Evolutionary conservation across 2,329 filamentous ascomycete species (phyloP).

Genomic region (Raffaelea albimanens): DNA sequence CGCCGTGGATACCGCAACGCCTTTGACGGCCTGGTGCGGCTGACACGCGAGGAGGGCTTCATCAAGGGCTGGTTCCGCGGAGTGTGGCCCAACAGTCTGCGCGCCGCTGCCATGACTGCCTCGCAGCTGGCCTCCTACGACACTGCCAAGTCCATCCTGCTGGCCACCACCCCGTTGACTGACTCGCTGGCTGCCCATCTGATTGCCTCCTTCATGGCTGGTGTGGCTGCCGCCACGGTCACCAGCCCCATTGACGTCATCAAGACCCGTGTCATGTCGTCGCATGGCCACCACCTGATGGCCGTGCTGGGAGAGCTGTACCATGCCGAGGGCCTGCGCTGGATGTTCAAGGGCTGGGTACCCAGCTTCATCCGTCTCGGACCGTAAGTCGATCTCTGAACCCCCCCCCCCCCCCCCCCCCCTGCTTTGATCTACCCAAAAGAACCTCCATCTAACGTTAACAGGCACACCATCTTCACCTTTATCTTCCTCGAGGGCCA

Average conservation of each 20-base stretch:
- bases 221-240: slow-evolving; percentile 74
- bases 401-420: neutral
- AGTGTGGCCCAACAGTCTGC: slow-evolving; percentile 71
- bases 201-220: slow-evolving; percentile 65
- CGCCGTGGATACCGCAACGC: slow-evolving; percentile 86
- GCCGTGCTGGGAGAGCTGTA: slow-evolving; percentile 61
- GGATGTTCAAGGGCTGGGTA: slow-evolving; percentile 88
- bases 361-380: slow-evolving; percentile 61
- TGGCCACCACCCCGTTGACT: slow-evolving; percentile 55
- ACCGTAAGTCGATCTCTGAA: slow-evolving; percentile 39
- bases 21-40: slow-evolving; percentile 73
- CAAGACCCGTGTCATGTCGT: slow-evolving; percentile 81
- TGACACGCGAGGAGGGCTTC: slow-evolving; percentile 77
- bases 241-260: slow-evolving; percentile 82
- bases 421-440: neutral
- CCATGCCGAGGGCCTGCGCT: slow-evolving; percentile 59
- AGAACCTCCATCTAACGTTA: neutral
- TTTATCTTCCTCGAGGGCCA: slow-evolving; percentile 83
- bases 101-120: slow-evolving; percentile 82
- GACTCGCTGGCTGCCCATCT: slow-evolving; percentile 73
- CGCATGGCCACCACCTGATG: slow-evolving; percentile 37
- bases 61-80: slow-evolving; percentile 66
- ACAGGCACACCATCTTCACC: slow-evolving; percentile 72
- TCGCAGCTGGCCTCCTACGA: slow-evolving; percentile 80
- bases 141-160: slow-evolving; percentile 62